Percentiles rank a stretch among this genome's conserved stretches.
These are phyloP conservation scores for Cryptomeria japonica DNA, from an alignment of 75 land plant species.

Conservation along the genomic window DNA sequence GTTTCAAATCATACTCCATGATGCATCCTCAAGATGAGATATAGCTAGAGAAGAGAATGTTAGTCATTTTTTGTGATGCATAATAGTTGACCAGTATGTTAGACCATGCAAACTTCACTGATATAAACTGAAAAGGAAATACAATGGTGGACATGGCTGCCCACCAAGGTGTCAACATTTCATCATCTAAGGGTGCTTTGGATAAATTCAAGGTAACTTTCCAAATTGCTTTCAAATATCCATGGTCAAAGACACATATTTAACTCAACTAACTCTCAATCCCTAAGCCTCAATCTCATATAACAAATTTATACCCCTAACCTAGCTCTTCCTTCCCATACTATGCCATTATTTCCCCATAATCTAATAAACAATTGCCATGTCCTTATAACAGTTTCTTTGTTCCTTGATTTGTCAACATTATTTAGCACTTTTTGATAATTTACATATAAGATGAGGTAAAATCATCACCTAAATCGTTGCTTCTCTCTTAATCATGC, in stretches of 20 bases:
- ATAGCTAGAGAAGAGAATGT: no score
- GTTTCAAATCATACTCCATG: no score
- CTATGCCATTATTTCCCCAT: not conserved
- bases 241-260: not conserved
- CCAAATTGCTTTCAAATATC: not conserved
- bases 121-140: not conserved
- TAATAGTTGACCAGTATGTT: not conserved
- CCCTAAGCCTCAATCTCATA: not conserved
- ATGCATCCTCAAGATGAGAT: no score
- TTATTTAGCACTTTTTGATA: not conserved
- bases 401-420: not conserved
- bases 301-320: not conserved
- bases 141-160: not conserved
- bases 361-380: not conserved
- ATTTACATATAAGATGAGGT: no score
- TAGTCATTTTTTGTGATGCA: not conserved
- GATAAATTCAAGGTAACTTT: not conserved
- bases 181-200: not conserved
- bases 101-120: not conserved
- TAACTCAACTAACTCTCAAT: not conserved
- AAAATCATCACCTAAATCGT: not conserved
- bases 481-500: no score
- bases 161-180: not conserved
- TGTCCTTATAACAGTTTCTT: not conserved
- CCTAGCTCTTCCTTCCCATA: not conserved